These are phyloP conservation scores for Saturnispora zaruensis DNA, from an alignment of 805 yeast genomes.

Conservation along the genomic window DNA sequence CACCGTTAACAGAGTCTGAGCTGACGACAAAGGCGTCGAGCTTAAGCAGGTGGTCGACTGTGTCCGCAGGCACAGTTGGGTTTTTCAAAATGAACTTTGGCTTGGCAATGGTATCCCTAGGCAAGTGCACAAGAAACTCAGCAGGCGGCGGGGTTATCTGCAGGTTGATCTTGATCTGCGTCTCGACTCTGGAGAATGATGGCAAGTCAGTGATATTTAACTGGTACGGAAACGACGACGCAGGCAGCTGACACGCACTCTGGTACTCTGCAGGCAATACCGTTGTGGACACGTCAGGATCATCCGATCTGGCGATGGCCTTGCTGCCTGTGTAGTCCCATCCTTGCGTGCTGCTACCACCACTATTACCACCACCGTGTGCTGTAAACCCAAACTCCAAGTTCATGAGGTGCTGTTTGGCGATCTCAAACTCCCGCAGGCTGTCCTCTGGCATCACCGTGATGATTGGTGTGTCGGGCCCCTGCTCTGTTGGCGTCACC, in stretches of 20 bases:
- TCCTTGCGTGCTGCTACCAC: slow-evolving; percentile 1
- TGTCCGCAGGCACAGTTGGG: slow-evolving; percentile 38
- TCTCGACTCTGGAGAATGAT: slow-evolving; percentile 81
- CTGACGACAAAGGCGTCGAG: slow-evolving; percentile 73
- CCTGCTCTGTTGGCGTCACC: slow-evolving; percentile 1
- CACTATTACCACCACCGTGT: not conserved
- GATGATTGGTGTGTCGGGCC: slow-evolving; percentile 1
- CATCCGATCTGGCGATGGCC: slow-evolving; percentile 12
- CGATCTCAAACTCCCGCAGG: slow-evolving; percentile 39
- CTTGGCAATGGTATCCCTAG: slow-evolving; percentile 81
- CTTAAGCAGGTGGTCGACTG: slow-evolving; percentile 47
- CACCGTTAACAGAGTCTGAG: slow-evolving; percentile 13
- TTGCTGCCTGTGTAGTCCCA: slow-evolving; percentile 11
- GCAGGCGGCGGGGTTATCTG: slow-evolving; percentile 69
- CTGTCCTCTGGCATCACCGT: slow-evolving; percentile 17
- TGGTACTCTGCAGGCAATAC: slow-evolving; percentile 26
- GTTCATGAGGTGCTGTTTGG: not conserved
- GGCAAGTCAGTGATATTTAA: slow-evolving; percentile 60
- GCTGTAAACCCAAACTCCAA: not conserved
- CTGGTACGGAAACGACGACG: slow-evolving; percentile 35
- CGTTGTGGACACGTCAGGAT: slow-evolving; percentile 22
- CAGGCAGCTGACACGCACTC: slow-evolving; percentile 13
- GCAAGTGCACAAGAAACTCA: slow-evolving; percentile 65
- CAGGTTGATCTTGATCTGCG: slow-evolving; percentile 77
- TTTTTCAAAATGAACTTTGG: slow-evolving; percentile 64